Conservation (phyloP, 2,329 filamentous ascomycete species). For the Fusarium setosum region DNA sequence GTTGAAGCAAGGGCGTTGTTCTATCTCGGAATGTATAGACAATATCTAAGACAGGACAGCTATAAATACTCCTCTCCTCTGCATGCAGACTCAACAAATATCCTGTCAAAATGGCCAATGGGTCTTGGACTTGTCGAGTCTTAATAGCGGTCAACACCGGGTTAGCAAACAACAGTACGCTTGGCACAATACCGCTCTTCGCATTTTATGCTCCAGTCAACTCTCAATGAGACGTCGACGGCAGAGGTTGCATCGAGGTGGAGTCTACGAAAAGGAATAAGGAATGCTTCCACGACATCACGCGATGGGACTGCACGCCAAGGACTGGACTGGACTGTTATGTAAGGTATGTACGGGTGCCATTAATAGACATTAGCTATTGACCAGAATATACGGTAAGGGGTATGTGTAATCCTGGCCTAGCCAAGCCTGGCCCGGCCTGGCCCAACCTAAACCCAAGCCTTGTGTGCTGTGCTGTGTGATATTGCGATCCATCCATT, state of each 20-base stretch:
- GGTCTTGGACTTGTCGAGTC: too few relatives aligned
- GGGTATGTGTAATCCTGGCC: constrained; percentile 44
- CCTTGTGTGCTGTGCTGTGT: too few relatives aligned
- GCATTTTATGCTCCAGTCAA: neutral
- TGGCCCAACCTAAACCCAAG: constrained; percentile 1
- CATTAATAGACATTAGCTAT: constrained; percentile 33
- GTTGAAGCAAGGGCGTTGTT: too few relatives aligned
- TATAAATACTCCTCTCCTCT: too few relatives aligned
- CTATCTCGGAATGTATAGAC: too few relatives aligned
- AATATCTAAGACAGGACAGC: too few relatives aligned
- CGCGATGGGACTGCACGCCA: constrained; percentile 1
- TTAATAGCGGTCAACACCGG: too few relatives aligned
- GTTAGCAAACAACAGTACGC: too few relatives aligned
- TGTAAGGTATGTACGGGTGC: constrained; percentile 8
- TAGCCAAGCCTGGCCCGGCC: constrained; percentile 24
- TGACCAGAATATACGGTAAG: constrained; percentile 43
- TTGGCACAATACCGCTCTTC: neutral
- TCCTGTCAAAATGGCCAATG: too few relatives aligned
- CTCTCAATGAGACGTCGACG: neutral
- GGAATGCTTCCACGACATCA: neutral
- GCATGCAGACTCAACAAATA: too few relatives aligned
- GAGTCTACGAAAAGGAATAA: neutral
- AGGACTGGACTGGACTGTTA: too few relatives aligned
- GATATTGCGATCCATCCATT: too few relatives aligned
- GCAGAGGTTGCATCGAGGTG: neutral